Evolutionary conservation across 208 protist genomes (phyloP), one percentile per base, ranked within the genome.

Genomic region (Crithidia acanthocephali): DNA sequence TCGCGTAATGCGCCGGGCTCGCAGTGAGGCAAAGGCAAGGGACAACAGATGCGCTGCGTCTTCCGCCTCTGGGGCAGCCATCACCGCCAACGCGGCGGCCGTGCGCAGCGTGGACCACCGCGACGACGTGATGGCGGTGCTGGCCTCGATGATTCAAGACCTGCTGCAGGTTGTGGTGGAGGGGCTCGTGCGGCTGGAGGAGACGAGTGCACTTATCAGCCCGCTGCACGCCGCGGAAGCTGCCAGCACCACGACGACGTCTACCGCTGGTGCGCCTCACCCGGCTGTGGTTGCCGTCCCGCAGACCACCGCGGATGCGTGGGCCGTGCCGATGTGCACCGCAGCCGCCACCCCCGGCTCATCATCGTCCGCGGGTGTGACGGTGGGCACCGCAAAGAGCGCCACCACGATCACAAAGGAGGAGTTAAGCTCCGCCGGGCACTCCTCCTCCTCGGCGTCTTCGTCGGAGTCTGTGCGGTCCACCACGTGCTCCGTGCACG

Each of bases 121-220:
- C 22, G 60, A 76, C 15, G 71, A 65, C 22, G 51, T 55, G 1
- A 64, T 67, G 65, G 50, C 48, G 5, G 53, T 51, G 27, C 27
- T 73, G 44, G 72, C 55, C 59, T 75, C 79, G 33, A 67, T 74
- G 40, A 67, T 77, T 11, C 87, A 91, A 66, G 82, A 90, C 45
- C 72, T 92, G 9, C 74, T 93, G 59, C 87, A 91, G 70, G 82
- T 92, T 5, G 82, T 88, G 1, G 85, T 93, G 45, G 88, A 95
- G 59, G 88, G 91, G 4, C 65, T 95, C 0, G 61, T 93, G 69
- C 76, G 79, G 9, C 75, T 95, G 27, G 91, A 95, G 78, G 82
- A 92, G 60, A 68, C 89, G 44, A 86, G 70, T 69, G 48, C 74
- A 1, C 67, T 80, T 10, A 50, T 89, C 52, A 63, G 59, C 35